Evolutionary conservation across 208 protist species (phyloP), one percentile per base, ranked within the genome.

Genomic region (Crithidia bombi): DNA sequence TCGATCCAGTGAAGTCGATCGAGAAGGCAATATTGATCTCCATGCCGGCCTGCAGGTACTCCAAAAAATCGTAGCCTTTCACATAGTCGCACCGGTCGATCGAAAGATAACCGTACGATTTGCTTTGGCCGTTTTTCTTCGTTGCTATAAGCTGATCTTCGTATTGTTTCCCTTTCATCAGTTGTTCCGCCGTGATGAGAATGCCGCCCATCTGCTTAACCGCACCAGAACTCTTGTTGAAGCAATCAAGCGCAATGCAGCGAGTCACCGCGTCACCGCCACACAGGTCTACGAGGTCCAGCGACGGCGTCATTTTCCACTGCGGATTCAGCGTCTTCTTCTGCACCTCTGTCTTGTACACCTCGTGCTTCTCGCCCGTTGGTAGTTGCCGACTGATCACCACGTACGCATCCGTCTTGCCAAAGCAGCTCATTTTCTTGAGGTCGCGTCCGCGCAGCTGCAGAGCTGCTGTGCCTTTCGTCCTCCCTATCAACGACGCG

Each of bases 1-100:
- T 95, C 33, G 78, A 87, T 2, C 62, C 77, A 1, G 85, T 94
- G 62, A 95, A 94, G 67, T 95, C 90, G 47, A 95, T 86, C 17
- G 78, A 87, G 57, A 94, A 75, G 49, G 74, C 72, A 14, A 94
- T 69, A 38, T 86, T 87, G 14, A 95, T 77, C 57, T 92, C 54
- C 64, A 80, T 47, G 3, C 85, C 87, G 5, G 41, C 65, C 14
- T 69, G 49, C 28, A 94, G 52, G 54, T 81, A 89, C 43, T 94
- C 90, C n/a, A 83, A 9, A 70, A 95, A 94, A 63, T 10, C n/a
- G 46, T 54, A 64, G 26, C 26, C 33, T 6, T 33, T 19, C 44
- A 67, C 47, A 47, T 68, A 78, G 30, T 68, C 51, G n/a, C 52
- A 62, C 26, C 38, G 21, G 35, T 49, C 32, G 19, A 85, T 19